Percentiles rank a stretch among this genome's conserved stretches.
Evolutionary conservation across 169 alveolate genomes (phyloP).

Genomic region (Plasmodium chabaudi): DNA sequence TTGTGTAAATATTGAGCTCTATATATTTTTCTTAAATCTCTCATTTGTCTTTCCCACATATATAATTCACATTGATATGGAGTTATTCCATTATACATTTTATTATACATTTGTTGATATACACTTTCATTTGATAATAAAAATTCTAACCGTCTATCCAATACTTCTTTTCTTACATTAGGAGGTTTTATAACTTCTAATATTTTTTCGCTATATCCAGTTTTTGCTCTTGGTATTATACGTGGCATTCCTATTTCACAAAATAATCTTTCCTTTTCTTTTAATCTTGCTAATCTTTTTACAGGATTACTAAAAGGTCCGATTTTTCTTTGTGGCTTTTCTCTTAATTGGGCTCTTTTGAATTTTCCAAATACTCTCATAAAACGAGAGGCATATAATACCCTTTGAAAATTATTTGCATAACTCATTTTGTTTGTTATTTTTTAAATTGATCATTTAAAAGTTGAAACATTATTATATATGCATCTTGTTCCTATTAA

Average conservation of each 20-base stretch:
- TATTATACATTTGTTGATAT: slow-evolving; percentile 85
- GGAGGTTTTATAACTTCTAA: slow-evolving; percentile 84
- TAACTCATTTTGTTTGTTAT: slow-evolving; percentile 23
- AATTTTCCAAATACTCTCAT: slow-evolving; percentile 82
- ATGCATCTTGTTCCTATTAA: too few species aligned
- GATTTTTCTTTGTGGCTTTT: slow-evolving; percentile 85
- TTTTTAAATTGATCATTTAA: too few species aligned
- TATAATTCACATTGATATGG: slow-evolving; percentile 88
- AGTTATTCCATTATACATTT: slow-evolving; percentile 87
- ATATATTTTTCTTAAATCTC: slow-evolving; percentile 85
- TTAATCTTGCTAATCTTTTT: slow-evolving; percentile 82
- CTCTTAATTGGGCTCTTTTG: slow-evolving; percentile 89
- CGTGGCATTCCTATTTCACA: slow-evolving; percentile 86
- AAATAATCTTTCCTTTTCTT: slow-evolving; percentile 86
- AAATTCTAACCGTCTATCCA: slow-evolving; percentile 85
- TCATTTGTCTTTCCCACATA: slow-evolving; percentile 91
- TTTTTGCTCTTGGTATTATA: slow-evolving; percentile 82
- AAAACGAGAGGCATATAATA: slow-evolving; percentile 79
- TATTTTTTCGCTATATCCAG: slow-evolving; percentile 67
- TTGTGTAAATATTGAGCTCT: slow-evolving; percentile 89
- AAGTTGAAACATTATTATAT: too few species aligned
- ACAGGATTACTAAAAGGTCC: slow-evolving; percentile 89
- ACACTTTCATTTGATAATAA: slow-evolving; percentile 83
- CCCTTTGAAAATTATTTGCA: slow-evolving; percentile 72
- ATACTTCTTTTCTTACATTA: slow-evolving; percentile 81